Base-by-base conservation (phyloP, 140 eudicot species). In the Bidens hawaiensis region DNA sequence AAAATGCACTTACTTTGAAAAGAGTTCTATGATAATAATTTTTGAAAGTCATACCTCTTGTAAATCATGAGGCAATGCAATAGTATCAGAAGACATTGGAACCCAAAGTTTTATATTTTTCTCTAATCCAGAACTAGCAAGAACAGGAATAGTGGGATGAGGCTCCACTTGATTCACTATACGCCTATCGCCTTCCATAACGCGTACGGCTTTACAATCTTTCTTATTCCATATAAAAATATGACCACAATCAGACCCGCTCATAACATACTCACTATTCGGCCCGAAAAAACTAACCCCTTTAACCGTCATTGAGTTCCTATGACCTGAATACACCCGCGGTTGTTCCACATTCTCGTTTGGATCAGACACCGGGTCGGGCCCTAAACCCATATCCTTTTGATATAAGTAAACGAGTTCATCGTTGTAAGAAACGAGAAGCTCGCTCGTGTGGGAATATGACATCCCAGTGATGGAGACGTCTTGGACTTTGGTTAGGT, bases 211-310 rank as follows among this genome's bases (percentile, higher is more conserved):
- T 51, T 61, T 60, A 5, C 82, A 84, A 4, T 66, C 82, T 71
- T 78, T 91, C 71, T 91, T 91, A 36, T 72, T 87, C 98, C 98
- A 91, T 18, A 87, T 82, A 65, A 82, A 91, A 33, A 91, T 78
- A 66, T 79, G 96, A 4, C 98, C 96, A 69, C 98, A 91, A 68
- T 91, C 98, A 4, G 98, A 91, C 11, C 98, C 96, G 40, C 94
- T 91, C 76, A 87, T 28, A 11, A 91, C 83, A 50, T 87, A 91
- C 11, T 87, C 91, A 66, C 78, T 69, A 48, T 80, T 78, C 0
- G 95, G 89, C 57, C 98, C 96, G 59, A 87, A 91, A 62, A 87
- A 91, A 55, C 80, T 82, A 59, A 84, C 98, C 7, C 98, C 96
- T 78, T 84, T 91, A 16, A 87, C 85, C 3, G 97, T 90, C 66